A percentile compares a stretch with the other conserved stretches of the same genome.
These are phyloP conservation scores for Trichoderma afroharzianum DNA, from an alignment of 2,329 filamentous ascomycete species.

Conservation along the genomic window DNA sequence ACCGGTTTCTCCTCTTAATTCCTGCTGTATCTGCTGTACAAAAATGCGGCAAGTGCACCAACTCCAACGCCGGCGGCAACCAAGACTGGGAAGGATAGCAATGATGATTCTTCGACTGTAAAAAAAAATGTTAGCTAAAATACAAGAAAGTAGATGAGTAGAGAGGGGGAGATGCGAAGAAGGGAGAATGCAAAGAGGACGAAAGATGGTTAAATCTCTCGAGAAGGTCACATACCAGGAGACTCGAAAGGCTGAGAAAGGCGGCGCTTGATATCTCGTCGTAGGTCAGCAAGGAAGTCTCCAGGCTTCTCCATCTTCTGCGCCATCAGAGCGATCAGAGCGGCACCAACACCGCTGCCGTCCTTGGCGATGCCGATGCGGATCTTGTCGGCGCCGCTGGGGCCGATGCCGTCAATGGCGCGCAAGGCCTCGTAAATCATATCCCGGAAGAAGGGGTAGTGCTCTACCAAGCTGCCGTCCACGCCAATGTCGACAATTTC, in stretches of 20 bases:
- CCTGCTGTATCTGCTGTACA: slow-evolving; percentile 32
- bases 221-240: slow-evolving; percentile 27
- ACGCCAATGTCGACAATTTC: slow-evolving; percentile 86
- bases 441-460: slow-evolving; percentile 88
- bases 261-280: slow-evolving; percentile 37
- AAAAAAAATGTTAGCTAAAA: not conserved
- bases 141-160: not conserved
- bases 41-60: slow-evolving; percentile 37
- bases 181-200: not conserved
- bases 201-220: not conserved
- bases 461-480: slow-evolving; percentile 90
- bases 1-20: not conserved
- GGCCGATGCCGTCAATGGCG: slow-evolving; percentile 73
- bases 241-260: slow-evolving; percentile 30
- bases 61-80: slow-evolving; percentile 36
- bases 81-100: slow-evolving; percentile 31
- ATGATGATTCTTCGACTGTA: slow-evolving; percentile 30
- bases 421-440: slow-evolving; percentile 81
- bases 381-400: slow-evolving; percentile 76
- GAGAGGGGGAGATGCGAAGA: not conserved
- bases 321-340: slow-evolving; percentile 88
- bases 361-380: slow-evolving; percentile 96
- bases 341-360: slow-evolving; percentile 78
- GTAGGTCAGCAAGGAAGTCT: slow-evolving; percentile 42
- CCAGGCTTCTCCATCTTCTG: slow-evolving; percentile 58